Evolutionary conservation across 2,329 filamentous ascomycete genomes (phyloP), one percentile per base, ranked within the genome.

Genomic region (Cercospora canescens): DNA sequence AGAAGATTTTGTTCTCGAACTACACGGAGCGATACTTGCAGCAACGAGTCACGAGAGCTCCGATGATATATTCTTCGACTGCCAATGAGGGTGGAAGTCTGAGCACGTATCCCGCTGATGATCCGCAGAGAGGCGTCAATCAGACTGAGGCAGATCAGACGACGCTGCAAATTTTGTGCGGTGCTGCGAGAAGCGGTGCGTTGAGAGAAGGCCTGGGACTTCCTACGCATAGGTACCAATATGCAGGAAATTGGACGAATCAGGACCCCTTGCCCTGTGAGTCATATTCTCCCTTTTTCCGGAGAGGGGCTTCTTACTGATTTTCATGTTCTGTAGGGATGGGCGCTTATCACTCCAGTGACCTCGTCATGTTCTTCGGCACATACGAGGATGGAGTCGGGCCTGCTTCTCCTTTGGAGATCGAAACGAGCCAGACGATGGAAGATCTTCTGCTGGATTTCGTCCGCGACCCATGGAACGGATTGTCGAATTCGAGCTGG

Each of bases 371-470:
- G 34, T 68, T 79, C 8, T 79, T 80, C 59, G 78, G 78, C 6
- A 76, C 78, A 1, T 73, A 76, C 62, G 70, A 68, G 6, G 75
- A 74, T 54, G 72, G 67, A 0, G 69, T 73, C 24, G 72, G 74
- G 4, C 67, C 68, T n/a, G 73, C 71, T 2, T 74, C 74, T 2
- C 56, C 69, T 1, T 75, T 79, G 14, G 74, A 80, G 35, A 58
- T 66, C 1, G 58, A 72, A 58, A 75, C 78, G 6, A 74, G 72
- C 52, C 67, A 74, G 61, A 66, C 72, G 41, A 76, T 80, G 76
- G 76, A 80, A 63, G 78, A 79, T 50, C 74, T 73, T 28, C 77
- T 77, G 69, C 35, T 78, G 21, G 76, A 75, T 1, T 81, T 81
- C 69, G 74, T 75, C 0, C 66, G 71, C 26, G 76, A 80, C 64